A percentile compares a stretch with the other conserved stretches of the same genome.
phyloP scores from a whole-genome alignment of 192 early-diverging fungal genomes.

The Thoreauomyces humboldtii region DNA sequence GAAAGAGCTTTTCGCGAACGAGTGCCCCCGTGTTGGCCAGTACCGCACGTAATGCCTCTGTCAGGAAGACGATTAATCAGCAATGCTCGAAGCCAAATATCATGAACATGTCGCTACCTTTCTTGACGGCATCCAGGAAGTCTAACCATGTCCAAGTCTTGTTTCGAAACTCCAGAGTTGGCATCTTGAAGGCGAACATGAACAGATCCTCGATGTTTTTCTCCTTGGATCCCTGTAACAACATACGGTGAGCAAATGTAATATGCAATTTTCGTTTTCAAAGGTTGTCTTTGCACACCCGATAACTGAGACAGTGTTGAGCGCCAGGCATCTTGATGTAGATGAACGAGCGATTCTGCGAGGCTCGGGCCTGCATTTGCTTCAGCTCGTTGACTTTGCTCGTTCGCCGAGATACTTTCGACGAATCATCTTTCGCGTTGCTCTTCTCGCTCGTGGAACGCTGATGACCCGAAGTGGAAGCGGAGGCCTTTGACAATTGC shows the following conservation, averaged over 20 bases:
- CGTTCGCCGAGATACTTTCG: background rate
- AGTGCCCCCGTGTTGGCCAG: conserved; percentile 52
- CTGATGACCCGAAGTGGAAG: background rate
- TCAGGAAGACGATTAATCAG: too few relatives aligned
- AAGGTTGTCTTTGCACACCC: conserved; percentile 55
- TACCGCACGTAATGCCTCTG: conserved; percentile 48
- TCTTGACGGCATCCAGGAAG: conserved; percentile 64
- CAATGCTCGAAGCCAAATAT: too few relatives aligned
- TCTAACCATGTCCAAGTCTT: conserved; percentile 81
- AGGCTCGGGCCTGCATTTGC: conserved; percentile 84
- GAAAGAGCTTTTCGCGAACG: conserved; percentile 51
- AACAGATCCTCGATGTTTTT: conserved; percentile 76
- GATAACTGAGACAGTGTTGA: conserved; percentile 81
- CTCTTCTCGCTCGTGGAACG: background rate
- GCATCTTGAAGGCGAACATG: conserved; percentile 70
- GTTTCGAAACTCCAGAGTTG: conserved; percentile 76
- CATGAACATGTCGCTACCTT: too few relatives aligned
- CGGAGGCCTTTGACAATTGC: conserved; percentile 7
- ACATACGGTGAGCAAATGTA: conserved; percentile 17
- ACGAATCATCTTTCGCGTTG: background rate
- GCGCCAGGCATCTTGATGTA: conserved; percentile 84
- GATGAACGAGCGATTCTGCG: conserved; percentile 83
- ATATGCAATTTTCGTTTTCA: conserved; percentile 8
- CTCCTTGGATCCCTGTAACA: conserved; percentile 76
- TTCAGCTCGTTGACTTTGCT: conserved; percentile 52